Evolutionary conservation across 2,329 filamentous ascomycete genomes (phyloP), one percentile per base, ranked within the genome.

Genomic region (Didymellaceae sp.): DNA sequence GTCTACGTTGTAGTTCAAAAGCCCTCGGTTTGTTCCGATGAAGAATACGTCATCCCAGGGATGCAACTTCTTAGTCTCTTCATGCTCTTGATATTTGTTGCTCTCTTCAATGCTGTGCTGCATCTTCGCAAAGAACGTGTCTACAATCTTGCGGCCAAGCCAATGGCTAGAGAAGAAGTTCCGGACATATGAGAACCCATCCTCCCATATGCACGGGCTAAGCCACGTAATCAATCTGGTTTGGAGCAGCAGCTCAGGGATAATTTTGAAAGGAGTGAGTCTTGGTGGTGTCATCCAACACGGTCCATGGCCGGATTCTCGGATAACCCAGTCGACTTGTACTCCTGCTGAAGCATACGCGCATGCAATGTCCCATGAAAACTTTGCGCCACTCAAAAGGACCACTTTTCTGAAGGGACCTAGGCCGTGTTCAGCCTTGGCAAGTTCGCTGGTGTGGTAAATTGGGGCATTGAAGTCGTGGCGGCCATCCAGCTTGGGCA

Each of bases 211-310:
- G 62, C 87, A 91, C 0, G 89, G 88, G 48, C 82, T 86, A 65
- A 92, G 83, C 86, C 86, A 91, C 1, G 85, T 88, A 35, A 91
- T 71, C 48, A 88, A 76, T 0, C 89, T 82, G 0, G 82, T 86
- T 24, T 82, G 80, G 3, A 86, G 77, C 6, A 90, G 78, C 54
- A 85, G 82, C 68, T 90, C 87, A 0, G 89, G 74, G 76, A 82
- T 84, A 52, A 79, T 80, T 69, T 86, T 87, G 18, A 88, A 66
- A 0, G 86, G 85, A 1, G 86, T 88, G 6, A 89, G 82, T 40
- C 82, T 84, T 2, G 81, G 74, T 0, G 82, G 81, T 1, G 80
- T 72, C 68, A 87, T 81, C 78, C 80, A 87, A 2, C 77, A 76
- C 0, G 85, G 83, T 0, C 85, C 85, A 55, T 80, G 77, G 2